Evolutionary conservation across 2,329 filamentous ascomycete genomes (phyloP).

Genomic region (Trichoderma sp.): DNA sequence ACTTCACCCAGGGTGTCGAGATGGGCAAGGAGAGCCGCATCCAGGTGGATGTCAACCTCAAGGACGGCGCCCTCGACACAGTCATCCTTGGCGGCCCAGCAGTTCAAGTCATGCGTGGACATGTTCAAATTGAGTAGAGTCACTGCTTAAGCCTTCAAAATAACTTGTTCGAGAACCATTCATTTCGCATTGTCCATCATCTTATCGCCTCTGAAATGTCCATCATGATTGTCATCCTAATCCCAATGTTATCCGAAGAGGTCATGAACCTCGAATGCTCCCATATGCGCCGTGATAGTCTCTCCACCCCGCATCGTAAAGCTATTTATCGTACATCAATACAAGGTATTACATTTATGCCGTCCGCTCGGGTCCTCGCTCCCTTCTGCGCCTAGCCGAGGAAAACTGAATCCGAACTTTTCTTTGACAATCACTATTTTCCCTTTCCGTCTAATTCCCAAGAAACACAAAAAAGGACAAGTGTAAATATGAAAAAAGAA

Average conservation of each 20-base stretch:
- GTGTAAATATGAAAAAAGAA: not conserved
- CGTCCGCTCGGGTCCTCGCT: slow-evolving; percentile 21
- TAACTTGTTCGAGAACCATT: not conserved
- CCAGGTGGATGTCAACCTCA: slow-evolving; percentile 45
- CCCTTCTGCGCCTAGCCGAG: slow-evolving; percentile 30
- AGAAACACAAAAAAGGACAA: not conserved
- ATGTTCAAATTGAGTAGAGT: slow-evolving; percentile 31
- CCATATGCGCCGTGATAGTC: slow-evolving; percentile 28
- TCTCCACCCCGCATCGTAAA: slow-evolving; percentile 32
- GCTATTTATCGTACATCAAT: slow-evolving; percentile 40
- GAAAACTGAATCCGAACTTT: slow-evolving; percentile 23
- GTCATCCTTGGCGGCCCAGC: slow-evolving; percentile 40
- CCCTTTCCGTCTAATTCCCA: slow-evolving; percentile 25
- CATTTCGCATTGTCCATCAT: not conserved
- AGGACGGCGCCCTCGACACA: slow-evolving; percentile 33
- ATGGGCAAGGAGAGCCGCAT: slow-evolving; percentile 63
- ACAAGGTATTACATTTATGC: slow-evolving; percentile 39
- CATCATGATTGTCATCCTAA: slow-evolving; percentile 15
- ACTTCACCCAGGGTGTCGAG: slow-evolving; percentile 66
- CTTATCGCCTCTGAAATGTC: slow-evolving; percentile 1
- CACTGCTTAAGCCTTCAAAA: not conserved
- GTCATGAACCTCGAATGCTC: slow-evolving; percentile 13
- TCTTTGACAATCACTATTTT: slow-evolving; percentile 19
- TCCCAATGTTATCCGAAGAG: slow-evolving; percentile 14
- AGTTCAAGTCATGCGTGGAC: slow-evolving; percentile 39